Percentiles rank a stretch among this genome's conserved stretches.
These are phyloP conservation scores for Raffaelea albimanens DNA, from an alignment of 2,329 filamentous ascomycete species.

Conservation along the genomic window DNA sequence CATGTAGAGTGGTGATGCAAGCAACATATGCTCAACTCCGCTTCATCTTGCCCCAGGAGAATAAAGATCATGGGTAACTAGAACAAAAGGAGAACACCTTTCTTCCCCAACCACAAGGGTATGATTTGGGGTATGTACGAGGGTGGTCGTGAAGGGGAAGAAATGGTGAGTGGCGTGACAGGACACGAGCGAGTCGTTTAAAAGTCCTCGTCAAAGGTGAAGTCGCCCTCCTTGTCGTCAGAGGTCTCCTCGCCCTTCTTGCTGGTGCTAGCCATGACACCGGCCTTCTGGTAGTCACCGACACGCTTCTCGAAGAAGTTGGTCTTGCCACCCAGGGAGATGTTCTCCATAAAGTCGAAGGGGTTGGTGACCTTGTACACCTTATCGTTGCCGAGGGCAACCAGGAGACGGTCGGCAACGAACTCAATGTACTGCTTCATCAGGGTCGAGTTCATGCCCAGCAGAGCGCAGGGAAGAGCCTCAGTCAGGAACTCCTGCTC, in stretches of 20 bases:
- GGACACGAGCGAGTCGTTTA: slow-evolving; percentile 46
- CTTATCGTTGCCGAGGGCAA: slow-evolving; percentile 91
- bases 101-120: slow-evolving; percentile 5
- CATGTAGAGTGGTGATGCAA: slow-evolving; percentile 8
- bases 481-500: slow-evolving; percentile 98
- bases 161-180: too few species aligned
- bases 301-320: slow-evolving; percentile 99
- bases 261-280: slow-evolving; percentile 91
- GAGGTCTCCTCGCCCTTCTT: slow-evolving; percentile 40
- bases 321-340: slow-evolving; percentile 96
- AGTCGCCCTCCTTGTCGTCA: slow-evolving; percentile 59
- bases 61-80: neutral
- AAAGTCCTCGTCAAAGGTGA: slow-evolving; percentile 95
- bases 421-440: slow-evolving; percentile 99
- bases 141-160: slow-evolving; percentile 7
- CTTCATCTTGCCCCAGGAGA: neutral
- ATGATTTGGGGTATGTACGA: slow-evolving; percentile 8
- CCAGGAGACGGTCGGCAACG: slow-evolving; percentile 86
- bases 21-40: neutral
- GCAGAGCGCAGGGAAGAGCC: slow-evolving; percentile 80
- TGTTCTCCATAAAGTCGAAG: slow-evolving; percentile 99
- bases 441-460: slow-evolving; percentile 93
- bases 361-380: slow-evolving; percentile 88
- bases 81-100: neutral
- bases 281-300: slow-evolving; percentile 98